Base-by-base conservation (phyloP, 805 yeast species). In the Millerago galiae region DNA sequence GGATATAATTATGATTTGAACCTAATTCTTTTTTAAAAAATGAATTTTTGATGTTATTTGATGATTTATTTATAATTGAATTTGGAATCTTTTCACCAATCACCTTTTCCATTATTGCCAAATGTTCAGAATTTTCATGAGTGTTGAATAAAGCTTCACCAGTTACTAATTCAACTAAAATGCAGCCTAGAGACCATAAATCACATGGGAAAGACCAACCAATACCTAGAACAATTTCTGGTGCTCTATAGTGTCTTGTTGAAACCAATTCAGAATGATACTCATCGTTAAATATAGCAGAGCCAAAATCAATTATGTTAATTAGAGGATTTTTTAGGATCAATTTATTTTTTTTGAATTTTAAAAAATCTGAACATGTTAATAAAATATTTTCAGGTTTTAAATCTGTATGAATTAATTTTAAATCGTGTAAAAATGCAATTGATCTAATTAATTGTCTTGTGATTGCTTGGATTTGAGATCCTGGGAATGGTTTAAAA, bases 121-220 rank as follows among this genome's bases (percentile, higher is more conserved):
- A 68, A 64, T 93, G 99, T 62, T 91, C 98, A 39, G 81, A 67
- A 60, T 91, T 90, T 59, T 93, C 97, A 61, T 91, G 96, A 1
- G 98, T 93, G 51, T 87, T 89, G 63, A 91, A 93, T 18, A 93
- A 66, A 1, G 97, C 96, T 56, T 88, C 95, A 24, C 99, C 99
- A 15, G 95, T 87, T 31, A 86, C 81, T 38, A 93, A 65, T 64
- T 93, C 99, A 9, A 88, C 90, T 29, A 93, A 65, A 13, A 93
- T 87, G 61, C 98, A 91, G 1, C 96, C 99, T 35, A 93, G 72
- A 1, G 96, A 86, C 99, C 99, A 93, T 67, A 91, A 69, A 61
- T 93, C 99, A 61, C 98, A 91, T 1, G 97, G 95, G 54, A 75
- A 89, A 8, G 96, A 84, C 98, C 99, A 93, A 15, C 97, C 96